Conservation (phyloP, 2,329 filamentous ascomycete species). For the Hymenoscyphus repandus region DNA sequence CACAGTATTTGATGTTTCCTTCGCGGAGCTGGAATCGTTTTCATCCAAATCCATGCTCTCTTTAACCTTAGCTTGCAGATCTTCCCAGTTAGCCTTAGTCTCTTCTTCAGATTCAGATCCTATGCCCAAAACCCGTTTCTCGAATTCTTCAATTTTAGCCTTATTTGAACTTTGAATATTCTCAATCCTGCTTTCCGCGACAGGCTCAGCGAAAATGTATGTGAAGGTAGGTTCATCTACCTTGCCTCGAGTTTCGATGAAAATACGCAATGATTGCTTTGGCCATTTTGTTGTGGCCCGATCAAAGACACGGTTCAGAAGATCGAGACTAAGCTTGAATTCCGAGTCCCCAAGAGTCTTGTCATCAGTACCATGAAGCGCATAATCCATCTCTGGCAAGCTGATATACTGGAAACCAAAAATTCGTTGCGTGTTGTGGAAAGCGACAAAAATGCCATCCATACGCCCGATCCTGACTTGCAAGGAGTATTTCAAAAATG, state of each 20-base stretch:
- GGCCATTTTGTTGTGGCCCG: conserved; percentile 72
- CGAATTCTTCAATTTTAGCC: conserved; percentile 62
- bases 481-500: conserved; percentile 93
- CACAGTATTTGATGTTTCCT: conserved; percentile 3
- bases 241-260: conserved; percentile 69
- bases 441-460: conserved; percentile 98
- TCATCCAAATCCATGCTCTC: conserved; percentile 20
- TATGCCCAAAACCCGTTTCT: conserved; percentile 55
- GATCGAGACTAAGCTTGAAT: conserved; percentile 72
- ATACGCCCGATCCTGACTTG: conserved; percentile 96
- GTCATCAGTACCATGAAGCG: conserved; percentile 74
- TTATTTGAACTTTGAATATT: conserved; percentile 66
- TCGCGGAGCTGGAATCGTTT: neutral
- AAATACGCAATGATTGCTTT: conserved; percentile 67
- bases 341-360: conserved; percentile 70
- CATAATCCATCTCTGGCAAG: conserved; percentile 79
- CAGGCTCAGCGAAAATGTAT: conserved; percentile 86
- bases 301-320: conserved; percentile 77
- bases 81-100: conserved; percentile 25
- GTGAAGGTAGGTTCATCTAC: conserved; percentile 56
- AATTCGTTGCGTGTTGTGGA: conserved; percentile 89
- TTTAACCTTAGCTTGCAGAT: conserved; percentile 30
- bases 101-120: conserved; percentile 30
- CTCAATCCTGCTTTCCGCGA: conserved; percentile 66
- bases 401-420: conserved; percentile 97